Evolutionary conservation across 2,329 filamentous ascomycete genomes (phyloP).

Genomic region (Colletotrichum sp.): DNA sequence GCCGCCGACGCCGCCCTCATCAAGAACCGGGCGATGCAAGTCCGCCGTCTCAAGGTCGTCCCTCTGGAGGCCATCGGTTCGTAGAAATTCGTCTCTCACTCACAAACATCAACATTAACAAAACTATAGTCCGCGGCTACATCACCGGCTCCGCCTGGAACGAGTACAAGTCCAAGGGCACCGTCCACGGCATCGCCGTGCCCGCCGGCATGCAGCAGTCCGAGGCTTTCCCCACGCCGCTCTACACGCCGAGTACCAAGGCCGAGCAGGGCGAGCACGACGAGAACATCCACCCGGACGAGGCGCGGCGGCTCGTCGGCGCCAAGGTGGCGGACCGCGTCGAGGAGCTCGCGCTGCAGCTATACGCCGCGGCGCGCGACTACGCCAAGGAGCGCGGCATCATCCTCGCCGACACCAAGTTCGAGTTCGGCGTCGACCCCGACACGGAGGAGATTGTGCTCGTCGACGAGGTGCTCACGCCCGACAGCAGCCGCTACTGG

Average conservation of each 20-base stretch:
- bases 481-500: conserved; percentile 89
- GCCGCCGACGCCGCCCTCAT: conserved; percentile 55
- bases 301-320: conserved; percentile 68
- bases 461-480: conserved; percentile 84
- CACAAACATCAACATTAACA: too few species aligned
- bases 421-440: conserved; percentile 71
- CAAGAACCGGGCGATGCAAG: conserved; percentile 76
- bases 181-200: conserved; percentile 78
- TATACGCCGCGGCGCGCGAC: conserved; percentile 67
- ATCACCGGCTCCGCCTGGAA: conserved; percentile 85
- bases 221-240: conserved; percentile 68
- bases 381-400: conserved; percentile 72
- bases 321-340: conserved; percentile 67
- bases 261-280: conserved; percentile 79
- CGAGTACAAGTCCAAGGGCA: conserved; percentile 75
- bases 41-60: conserved; percentile 75
- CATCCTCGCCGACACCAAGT: conserved; percentile 71
- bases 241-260: conserved; percentile 84
- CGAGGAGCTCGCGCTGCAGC: conserved; percentile 65
- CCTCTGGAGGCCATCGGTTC: conserved; percentile 75
- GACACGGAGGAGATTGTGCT: conserved; percentile 72
- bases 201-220: conserved; percentile 73
- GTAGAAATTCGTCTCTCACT: too few species aligned
- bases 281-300: conserved; percentile 81
- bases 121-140: conserved; percentile 74